These are phyloP conservation scores for Zygosaccharomyces bisporus DNA, from an alignment of 805 yeast species.

Conservation along the genomic window DNA sequence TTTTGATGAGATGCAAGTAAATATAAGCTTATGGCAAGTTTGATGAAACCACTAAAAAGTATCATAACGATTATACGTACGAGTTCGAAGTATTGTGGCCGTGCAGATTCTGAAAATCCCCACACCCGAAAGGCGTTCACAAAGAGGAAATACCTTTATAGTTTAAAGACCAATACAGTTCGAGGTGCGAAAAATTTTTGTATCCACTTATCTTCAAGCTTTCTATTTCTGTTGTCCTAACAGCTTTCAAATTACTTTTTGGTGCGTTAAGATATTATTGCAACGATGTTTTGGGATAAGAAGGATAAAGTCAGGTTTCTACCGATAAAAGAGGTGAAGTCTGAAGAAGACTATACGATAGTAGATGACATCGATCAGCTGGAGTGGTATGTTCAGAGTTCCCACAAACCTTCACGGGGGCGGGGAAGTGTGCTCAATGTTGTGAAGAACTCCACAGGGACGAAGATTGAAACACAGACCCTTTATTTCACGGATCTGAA, in stretches of 20 bases:
- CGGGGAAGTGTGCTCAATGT: conserved; percentile 11
- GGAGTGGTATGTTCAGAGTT: conserved; percentile 15
- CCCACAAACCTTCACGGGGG: conserved; percentile 9
- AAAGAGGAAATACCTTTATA: not conserved
- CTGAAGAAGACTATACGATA: conserved; percentile 14
- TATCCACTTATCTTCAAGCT: no score
- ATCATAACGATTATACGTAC: not conserved
- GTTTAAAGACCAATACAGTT: no score
- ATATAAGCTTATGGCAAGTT: no score
- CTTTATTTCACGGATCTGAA: conserved; percentile 48
- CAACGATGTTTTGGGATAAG: conserved; percentile 9
- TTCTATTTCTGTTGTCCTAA: no score
- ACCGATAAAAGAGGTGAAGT: conserved; percentile 14
- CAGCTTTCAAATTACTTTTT: no score
- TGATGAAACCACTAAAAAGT: not conserved
- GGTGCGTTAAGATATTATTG: not conserved
- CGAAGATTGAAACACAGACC: conserved; percentile 54
- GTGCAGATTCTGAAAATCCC: conserved; percentile 1
- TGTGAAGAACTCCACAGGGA: conserved; percentile 23
- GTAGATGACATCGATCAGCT: conserved; percentile 15
- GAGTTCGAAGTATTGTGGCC: not conserved
- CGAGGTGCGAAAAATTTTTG: no score
- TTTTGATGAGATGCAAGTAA: no score
- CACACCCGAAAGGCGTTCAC: conserved; percentile 3
- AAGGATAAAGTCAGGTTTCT: conserved; percentile 17